A percentile compares a stretch with the other conserved stretches of the same genome.
Conservation (phyloP, 495 filamentous ascomycete species). For the Xylaria palmicola region DNA sequence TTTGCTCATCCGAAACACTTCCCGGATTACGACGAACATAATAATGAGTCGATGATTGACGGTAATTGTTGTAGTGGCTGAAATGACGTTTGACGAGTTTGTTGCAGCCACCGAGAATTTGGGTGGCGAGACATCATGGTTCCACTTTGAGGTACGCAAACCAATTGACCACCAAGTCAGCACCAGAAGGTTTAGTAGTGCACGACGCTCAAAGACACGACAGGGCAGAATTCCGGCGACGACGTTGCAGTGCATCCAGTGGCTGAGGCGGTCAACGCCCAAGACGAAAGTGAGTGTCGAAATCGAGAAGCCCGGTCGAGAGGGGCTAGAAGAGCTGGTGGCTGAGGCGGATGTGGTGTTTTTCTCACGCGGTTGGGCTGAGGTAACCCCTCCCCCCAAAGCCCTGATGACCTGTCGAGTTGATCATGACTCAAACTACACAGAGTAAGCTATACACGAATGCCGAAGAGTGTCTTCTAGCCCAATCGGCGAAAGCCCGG, state of each 20-base stretch:
- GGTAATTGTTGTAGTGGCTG: background rate
- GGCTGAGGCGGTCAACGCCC: conserved; percentile 52
- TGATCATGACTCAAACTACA: background rate
- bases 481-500: conserved; percentile 41
- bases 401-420: conserved; percentile 6
- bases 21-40: conserved; percentile 28
- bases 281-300: conserved; percentile 62
- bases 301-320: conserved; percentile 64
- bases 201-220: conserved; percentile 21
- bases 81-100: conserved; percentile 16
- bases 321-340: conserved; percentile 60
- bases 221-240: conserved; percentile 68
- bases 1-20: conserved; percentile 59
- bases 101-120: conserved; percentile 11
- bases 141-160: conserved; percentile 68
- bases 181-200: background rate
- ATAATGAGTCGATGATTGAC: conserved; percentile 22
- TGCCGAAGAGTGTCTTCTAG: conserved; percentile 48
- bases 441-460: conserved; percentile 50
- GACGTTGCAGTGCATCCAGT: conserved; percentile 58
- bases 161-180: conserved; percentile 12
- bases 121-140: conserved; percentile 46
- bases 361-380: conserved; percentile 69
- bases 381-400: conserved; percentile 40
- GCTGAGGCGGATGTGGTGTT: conserved; percentile 66